Conservation (phyloP, 1,284 basidiomycete species). For the Porodaedalea pini region DNA sequence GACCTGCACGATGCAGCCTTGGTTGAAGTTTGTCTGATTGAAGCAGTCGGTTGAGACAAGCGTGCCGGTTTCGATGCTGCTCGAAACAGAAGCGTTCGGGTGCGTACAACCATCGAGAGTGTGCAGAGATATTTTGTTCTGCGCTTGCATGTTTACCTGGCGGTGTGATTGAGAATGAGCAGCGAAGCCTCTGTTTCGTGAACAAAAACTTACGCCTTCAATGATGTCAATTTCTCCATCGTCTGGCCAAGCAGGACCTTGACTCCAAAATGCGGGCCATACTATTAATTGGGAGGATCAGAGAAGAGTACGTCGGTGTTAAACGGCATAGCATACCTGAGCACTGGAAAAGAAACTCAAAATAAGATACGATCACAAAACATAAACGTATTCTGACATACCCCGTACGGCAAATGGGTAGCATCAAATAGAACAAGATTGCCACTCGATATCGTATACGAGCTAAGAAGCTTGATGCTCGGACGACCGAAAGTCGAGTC, state of each 20-base stretch:
- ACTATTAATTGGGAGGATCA: slow-evolving; percentile 1
- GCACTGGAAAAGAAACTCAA: slow-evolving; percentile 3
- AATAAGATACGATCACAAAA: background rate
- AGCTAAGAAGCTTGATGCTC: slow-evolving; percentile 16
- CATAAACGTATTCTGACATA: slow-evolving; percentile 2
- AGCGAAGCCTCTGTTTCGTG: background rate
- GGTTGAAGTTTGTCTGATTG: slow-evolving; percentile 34
- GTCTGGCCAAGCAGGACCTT: slow-evolving; percentile 35
- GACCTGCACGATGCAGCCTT: slow-evolving; percentile 43
- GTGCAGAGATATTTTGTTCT: slow-evolving; percentile 35
- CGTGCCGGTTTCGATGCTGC: slow-evolving; percentile 16
- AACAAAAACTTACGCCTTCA: slow-evolving; percentile 29
- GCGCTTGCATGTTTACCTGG: slow-evolving; percentile 24
- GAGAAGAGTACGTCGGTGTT: background rate
- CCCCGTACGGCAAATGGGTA: slow-evolving; percentile 18
- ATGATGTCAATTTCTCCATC: slow-evolving; percentile 45
- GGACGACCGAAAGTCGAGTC: slow-evolving; percentile 19
- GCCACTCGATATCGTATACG: slow-evolving; percentile 12
- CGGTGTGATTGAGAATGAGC: background rate
- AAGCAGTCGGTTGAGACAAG: slow-evolving; percentile 27
- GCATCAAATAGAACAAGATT: slow-evolving; percentile 21
- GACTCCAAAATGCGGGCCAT: slow-evolving; percentile 43
- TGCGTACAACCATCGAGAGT: slow-evolving; percentile 30
- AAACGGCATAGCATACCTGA: background rate
- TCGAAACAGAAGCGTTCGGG: slow-evolving; percentile 17